Base-by-base conservation (phyloP, 2,329 filamentous ascomycete genomes). In the Diaporthe ilicicola region DNA sequence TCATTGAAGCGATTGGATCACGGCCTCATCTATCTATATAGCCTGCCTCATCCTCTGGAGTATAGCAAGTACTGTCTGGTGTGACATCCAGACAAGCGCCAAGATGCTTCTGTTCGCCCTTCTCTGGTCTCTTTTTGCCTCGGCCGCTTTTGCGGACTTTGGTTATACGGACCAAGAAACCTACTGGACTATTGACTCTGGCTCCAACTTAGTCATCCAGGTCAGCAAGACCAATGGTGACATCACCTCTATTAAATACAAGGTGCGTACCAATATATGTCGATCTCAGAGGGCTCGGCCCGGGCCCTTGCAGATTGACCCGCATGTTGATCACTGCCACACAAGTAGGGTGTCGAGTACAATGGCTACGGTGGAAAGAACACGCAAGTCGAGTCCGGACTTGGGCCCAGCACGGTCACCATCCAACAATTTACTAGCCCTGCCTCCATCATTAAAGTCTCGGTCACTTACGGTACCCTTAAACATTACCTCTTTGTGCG, bases 161-260 rank as follows among this genome's bases (percentile, higher is more conserved):
- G 82, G 82, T 29, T 84, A 80, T 73, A 80, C 77, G 1, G 81
- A 84, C 29, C 76, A 79, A 64, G 80, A 78, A 29, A 78, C 75
- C 44, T 80, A 81, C 71, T 83, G 81, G 72, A 78, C 81, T n/a
- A 80, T 82, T 46, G 81, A 78, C 71, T 78, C 76, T 22, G 78
- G 79, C 0, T 73, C 78, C 4, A 74, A 75, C 13, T 75, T 81
- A 8, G 76, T 81, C 39, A 79, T 81, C 72, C 78, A 77, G 46
- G 78, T 81, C 55, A 79, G 76, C 72, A 80, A 80, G 73, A 76
- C 75, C 15, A 80, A 76, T 66, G 80, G 79, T 22, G 79, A 81
- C 44, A 79, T 81, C 51, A 77, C 76, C 17, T 81, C 79, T 7
- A 76, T 81, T 50, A 76, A 77, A 19, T 80, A 77, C 72, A 77